Evolutionary conservation across 1,284 basidiomycete species (phyloP), one percentile per base, ranked within the genome.

Genomic region (Moniliella sp.): DNA sequence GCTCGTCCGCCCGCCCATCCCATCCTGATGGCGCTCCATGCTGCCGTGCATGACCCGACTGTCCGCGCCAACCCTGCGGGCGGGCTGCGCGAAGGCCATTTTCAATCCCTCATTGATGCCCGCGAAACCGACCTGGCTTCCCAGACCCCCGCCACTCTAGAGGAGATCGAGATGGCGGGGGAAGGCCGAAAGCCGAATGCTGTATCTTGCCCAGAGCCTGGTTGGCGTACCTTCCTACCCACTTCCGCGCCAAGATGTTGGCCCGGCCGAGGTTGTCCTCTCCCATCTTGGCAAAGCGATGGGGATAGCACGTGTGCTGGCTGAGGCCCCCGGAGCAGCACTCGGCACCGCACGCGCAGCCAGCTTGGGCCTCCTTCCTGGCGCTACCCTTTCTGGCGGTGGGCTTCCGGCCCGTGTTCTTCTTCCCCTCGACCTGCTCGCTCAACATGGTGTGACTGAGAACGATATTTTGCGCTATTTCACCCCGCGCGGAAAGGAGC

Each of bases 401-500:
- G 18, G 8, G 13, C 12, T 4, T 18, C 31, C 18, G 16, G 33
- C 10, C 17, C 33, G 15, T 71, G 70, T 78, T 16, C 72, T 93
- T 25, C 86, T 86, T 2, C 70, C 74, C 9, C 82, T 88, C 49
- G 71, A 88, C 29, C 75, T 75, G 7, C 74, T 76, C 26, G 74
- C 71, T 41, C 74, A 83, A 50, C 69, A 72, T 5, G 74, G 91
- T 8, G 72, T 70, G 28, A 80, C 88, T 57, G 82, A 91, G 58
- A 76, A 83, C 16, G 21, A 23, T n/a, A 74, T 91, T 7, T 76
- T 83, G 57, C 68, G 78, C 18, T 66, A 67, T 26, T 76, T 79
- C 1, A 67, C 69, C 5, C 60, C 66, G 12, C 78, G 77, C 27
- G 58, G 66, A 28, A 74, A 71, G 25, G 71, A 77, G 37, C 51